Conservation (phyloP, 225 moss, liverwort and hornwort species). For the Bryoerythrophyllum caledonicum region DNA sequence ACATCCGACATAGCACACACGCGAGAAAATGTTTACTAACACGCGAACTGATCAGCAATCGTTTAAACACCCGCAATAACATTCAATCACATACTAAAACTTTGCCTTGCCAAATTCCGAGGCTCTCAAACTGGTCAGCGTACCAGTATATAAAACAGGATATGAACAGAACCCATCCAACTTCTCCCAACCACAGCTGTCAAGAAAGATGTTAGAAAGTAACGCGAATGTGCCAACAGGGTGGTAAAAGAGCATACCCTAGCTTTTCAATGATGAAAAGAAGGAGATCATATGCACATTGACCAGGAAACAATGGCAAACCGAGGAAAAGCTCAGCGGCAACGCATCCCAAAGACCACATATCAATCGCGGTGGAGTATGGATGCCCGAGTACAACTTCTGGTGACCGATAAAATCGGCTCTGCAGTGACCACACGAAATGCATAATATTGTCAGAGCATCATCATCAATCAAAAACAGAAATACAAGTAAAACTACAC, state of each 20-base stretch:
- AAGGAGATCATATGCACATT: conserved; percentile 73
- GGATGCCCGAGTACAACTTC: conserved; percentile 80
- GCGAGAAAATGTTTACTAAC: not conserved
- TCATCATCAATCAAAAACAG: not conserved
- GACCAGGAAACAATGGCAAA: conserved; percentile 81
- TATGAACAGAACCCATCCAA: conserved; percentile 17
- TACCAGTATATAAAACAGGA: not conserved
- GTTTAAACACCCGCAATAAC: not conserved
- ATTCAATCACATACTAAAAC: not conserved
- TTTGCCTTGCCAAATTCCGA: not conserved
- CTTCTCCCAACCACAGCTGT: conserved; percentile 5
- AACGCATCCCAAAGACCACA: conserved; percentile 92
- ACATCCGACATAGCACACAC: conserved; percentile 13
- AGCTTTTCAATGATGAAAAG: conserved; percentile 73
- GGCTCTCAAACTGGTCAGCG: conserved; percentile 7
- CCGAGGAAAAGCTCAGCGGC: conserved; percentile 90
- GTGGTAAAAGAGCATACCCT: conserved; percentile 44
- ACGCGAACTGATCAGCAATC: not conserved
- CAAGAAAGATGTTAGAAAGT: not conserved
- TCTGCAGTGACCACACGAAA: conserved; percentile 44
- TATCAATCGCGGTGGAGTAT: conserved; percentile 84
- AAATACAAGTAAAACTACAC: not conserved
- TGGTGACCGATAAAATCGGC: conserved; percentile 88
- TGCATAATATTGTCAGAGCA: conserved; percentile 14
- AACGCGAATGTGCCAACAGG: not conserved